Evolutionary conservation across 306 rosid genomes (phyloP).

Genomic region (Lathyrus tuberosus): DNA sequence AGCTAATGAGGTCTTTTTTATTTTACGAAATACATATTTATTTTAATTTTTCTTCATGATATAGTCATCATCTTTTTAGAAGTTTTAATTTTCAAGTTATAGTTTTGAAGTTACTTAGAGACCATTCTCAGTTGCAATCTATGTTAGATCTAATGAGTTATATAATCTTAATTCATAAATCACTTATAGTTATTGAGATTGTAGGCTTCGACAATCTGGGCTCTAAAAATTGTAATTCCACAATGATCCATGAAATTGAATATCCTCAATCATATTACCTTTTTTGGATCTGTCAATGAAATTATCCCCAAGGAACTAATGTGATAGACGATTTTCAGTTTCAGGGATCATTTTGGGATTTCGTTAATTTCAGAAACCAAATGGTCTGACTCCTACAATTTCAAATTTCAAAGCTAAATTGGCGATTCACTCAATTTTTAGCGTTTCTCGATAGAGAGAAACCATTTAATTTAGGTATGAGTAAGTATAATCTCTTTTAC

Average conservation of each 20-base stretch:
- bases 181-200: constrained; percentile 10
- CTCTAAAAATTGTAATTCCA: not conserved
- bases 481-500: constrained; percentile 8
- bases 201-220: not conserved
- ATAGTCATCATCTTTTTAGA: not conserved
- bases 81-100: constrained; percentile 4
- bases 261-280: not conserved
- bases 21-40: not conserved
- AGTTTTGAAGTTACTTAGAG: constrained; percentile 4
- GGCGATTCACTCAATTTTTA: not conserved
- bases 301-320: not conserved
- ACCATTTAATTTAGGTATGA: not conserved
- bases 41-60: not conserved
- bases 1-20: constrained; percentile 41
- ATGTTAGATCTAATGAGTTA: not conserved
- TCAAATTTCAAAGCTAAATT: not conserved
- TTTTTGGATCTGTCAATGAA: not conserved
- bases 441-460: too few species aligned
- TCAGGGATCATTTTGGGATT: constrained; percentile 17
- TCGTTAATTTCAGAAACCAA: not conserved
- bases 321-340: not conserved
- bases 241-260: not conserved
- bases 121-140: constrained; percentile 17
- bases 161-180: not conserved
- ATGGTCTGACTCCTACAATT: not conserved